Base-by-base conservation (phyloP, 768 basidiomycete genomes). In the Mycena crocata region DNA sequence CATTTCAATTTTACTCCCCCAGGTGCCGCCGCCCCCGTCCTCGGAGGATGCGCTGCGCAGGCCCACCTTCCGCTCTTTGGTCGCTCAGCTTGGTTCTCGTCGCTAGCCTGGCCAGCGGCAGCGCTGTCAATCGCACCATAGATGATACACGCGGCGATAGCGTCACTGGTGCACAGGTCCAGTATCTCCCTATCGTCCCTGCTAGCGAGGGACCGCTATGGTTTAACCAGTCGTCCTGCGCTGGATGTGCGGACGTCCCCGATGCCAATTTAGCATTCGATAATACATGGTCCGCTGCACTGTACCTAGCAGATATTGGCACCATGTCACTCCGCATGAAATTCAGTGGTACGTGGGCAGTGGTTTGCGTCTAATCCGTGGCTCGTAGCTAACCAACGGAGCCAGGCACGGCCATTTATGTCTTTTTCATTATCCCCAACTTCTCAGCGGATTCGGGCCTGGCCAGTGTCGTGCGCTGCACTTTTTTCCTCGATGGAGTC, bases 381-480 rank as follows among this genome's bases (percentile, higher is more conserved):
- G n/a, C n/a, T n/a, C n/a, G n/a, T n/a, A n/a, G n/a, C n/a, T n/a
- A n/a, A n/a, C n/a, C n/a, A n/a, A n/a, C n/a, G n/a, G n/a, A n/a
- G n/a, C n/a, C 7, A 73, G 73, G 73, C 21, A 72, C 62, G 5
- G 69, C 69, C 0, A 67, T 74, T 39, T 74, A 71, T 37, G 62
- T 72, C 0, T 74, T 59, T 59, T 72, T 72, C 48, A 58, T 74
- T 37, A 8, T 72, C 9, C 63, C 66, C 1, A 74, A 74, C 66
- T 69, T 64, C 40, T 30, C 39, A 14, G 39, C 58, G 7, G 34
- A 42, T 39, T 60, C 62, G 15, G 56, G 49, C 10, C 57, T 52
- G 1, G 61, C 54, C 12, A 64, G 62, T 23, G 28, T 35, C 24
- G 65, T 64, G 4, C 52, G 39, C 21, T 68, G 67, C 52, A 35